Conservation (phyloP, 176 grass and related monocot genomes). For the Phoenix roebelenii region DNA sequence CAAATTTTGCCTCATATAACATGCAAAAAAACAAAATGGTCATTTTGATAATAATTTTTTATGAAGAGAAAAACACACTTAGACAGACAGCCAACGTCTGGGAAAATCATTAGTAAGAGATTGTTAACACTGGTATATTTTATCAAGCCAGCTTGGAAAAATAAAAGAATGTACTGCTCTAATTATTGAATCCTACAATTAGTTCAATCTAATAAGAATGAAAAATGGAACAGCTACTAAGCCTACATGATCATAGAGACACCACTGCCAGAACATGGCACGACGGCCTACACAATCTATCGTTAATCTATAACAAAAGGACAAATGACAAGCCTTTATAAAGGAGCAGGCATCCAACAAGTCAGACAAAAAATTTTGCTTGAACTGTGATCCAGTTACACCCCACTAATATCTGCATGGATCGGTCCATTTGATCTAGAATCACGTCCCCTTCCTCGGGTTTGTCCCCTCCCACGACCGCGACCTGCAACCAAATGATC, state of each 20-base stretch:
- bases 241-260: constrained; percentile 53
- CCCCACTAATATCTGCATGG: constrained; percentile 10
- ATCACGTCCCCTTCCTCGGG: constrained; percentile 45
- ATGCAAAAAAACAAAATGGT: no score
- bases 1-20: no score
- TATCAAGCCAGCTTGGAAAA: constrained; percentile 7
- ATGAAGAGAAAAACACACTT: no score
- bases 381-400: constrained; percentile 22
- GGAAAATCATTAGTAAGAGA: no score
- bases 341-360: constrained; percentile 81
- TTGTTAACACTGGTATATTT: no score
- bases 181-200: constrained; percentile 75
- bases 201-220: constrained; percentile 28
- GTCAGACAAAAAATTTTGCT: neutral
- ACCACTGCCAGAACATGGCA: constrained; percentile 34
- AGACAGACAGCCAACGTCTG: no score
- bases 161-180: constrained; percentile 95
- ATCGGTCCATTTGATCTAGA: constrained; percentile 27
- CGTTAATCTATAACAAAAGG: constrained; percentile 39
- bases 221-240: constrained; percentile 41
- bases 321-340: constrained; percentile 42
- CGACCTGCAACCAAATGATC: constrained; percentile 28
- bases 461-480: constrained; percentile 50
- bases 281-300: constrained; percentile 61
- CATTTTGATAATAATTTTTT: no score